Percentiles rank a stretch among this genome's conserved stretches.
Conservation (phyloP, 2,329 filamentous ascomycete genomes). For the Hirsutella thompsonii region DNA sequence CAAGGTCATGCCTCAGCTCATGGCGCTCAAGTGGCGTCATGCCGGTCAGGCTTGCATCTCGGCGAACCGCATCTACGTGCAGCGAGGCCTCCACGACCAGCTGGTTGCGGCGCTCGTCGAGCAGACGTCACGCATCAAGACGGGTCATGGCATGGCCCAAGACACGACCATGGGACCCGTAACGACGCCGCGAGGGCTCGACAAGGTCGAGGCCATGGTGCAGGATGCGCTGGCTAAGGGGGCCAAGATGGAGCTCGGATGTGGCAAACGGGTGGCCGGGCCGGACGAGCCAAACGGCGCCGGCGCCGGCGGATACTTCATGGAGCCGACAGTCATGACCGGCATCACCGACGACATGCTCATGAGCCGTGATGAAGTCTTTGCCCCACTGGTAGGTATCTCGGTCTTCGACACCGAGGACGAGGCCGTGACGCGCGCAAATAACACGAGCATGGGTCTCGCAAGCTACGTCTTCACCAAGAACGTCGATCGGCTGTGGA, state of each 20-base stretch:
- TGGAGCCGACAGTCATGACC: conserved; percentile 54
- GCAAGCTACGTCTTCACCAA: conserved; percentile 58
- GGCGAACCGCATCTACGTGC: conserved; percentile 47
- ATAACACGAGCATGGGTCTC: conserved; percentile 53
- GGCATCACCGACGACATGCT: conserved; percentile 55
- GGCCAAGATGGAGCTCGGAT: conserved; percentile 42
- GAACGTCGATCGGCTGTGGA: conserved; percentile 26
- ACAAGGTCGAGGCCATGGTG: conserved; percentile 33
- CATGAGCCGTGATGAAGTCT: conserved; percentile 56
- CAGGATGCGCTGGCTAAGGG: conserved; percentile 47
- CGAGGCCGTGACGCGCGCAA: conserved; percentile 55
- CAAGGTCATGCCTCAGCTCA: conserved; percentile 50
- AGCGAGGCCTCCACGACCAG: conserved; percentile 45
- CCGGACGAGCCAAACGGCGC: conserved; percentile 16
- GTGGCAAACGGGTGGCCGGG: conserved; percentile 32
- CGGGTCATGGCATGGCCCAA: conserved; percentile 45
- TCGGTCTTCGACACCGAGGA: conserved; percentile 58
- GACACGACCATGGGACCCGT: conserved; percentile 21
- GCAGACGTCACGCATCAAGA: conserved; percentile 37
- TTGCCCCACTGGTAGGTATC: conserved; percentile 56
- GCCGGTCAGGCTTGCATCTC: conserved; percentile 63
- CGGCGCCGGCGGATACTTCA: conserved; percentile 47
- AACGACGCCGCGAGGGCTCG: conserved; percentile 18
- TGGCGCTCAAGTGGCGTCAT: conserved; percentile 53
- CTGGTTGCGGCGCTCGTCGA: conserved; percentile 43